A percentile compares a stretch with the other conserved stretches of the same genome.
phyloP scores from a whole-genome alignment of 2,329 filamentous ascomycete genomes.

The Chrysoporthe austroafricana region DNA sequence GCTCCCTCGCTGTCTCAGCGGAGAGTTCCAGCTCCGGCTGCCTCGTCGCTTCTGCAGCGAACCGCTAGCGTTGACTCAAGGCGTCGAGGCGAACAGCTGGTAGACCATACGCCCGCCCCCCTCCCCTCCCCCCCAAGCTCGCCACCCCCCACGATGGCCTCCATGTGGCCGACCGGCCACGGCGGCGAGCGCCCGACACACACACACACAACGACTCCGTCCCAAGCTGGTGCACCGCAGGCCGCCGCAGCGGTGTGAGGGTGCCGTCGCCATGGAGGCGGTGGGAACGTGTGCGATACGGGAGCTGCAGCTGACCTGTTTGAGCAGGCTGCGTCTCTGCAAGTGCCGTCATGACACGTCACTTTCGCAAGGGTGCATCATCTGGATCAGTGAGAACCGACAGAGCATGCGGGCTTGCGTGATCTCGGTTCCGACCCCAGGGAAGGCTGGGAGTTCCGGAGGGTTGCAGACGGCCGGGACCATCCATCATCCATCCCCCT shows the following conservation, averaged over 20 bases:
- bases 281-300: constrained; percentile 5
- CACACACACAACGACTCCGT: no score
- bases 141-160: background rate
- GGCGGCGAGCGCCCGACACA: constrained; percentile 14
- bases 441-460: background rate
- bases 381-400: constrained; percentile 1
- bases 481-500: background rate
- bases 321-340: background rate
- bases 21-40: constrained; percentile 17
- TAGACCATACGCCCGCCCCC: no score
- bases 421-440: background rate
- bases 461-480: background rate
- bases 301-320: constrained; percentile 9
- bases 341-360: constrained; percentile 3
- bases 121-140: background rate
- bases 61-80: constrained; percentile 26
- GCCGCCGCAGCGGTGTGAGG: constrained; percentile 7
- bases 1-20: constrained; percentile 15
- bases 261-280: background rate
- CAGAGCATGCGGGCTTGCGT: constrained; percentile 6
- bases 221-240: background rate
- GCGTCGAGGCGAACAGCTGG: constrained; percentile 16
- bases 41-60: constrained; percentile 26
- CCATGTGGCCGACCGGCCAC: constrained; percentile 17
- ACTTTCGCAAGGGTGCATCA: constrained; percentile 3